phyloP scores from a whole-genome alignment of 306 rosid genomes.

The Malus orientalis region DNA sequence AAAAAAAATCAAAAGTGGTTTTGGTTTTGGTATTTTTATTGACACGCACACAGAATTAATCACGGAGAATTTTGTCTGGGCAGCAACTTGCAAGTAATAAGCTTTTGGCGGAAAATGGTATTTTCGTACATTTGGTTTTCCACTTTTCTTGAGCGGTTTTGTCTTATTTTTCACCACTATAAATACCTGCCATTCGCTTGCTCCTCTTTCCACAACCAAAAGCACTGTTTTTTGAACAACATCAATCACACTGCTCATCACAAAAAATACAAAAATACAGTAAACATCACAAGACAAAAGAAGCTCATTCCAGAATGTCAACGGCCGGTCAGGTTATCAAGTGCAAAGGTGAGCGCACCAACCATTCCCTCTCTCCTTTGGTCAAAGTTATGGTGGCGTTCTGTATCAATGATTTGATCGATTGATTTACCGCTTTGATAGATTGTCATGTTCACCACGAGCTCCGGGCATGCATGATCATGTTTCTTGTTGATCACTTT shows the following conservation, averaged over 20 bases:
- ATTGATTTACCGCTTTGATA: not conserved
- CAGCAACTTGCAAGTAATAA: too few relatives aligned
- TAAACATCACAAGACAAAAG: not conserved
- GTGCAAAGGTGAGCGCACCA: not conserved
- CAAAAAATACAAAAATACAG: not conserved
- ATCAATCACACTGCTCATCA: not conserved
- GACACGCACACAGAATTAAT: not conserved
- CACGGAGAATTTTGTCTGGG: too few relatives aligned
- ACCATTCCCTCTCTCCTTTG: not conserved
- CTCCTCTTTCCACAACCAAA: not conserved
- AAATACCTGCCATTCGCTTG: not conserved
- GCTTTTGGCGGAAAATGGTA: not conserved
- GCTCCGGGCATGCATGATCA: not conserved
- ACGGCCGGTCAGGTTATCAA: not conserved
- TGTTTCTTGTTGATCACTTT: not conserved
- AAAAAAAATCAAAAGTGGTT: too few relatives aligned
- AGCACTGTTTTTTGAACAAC: not conserved
- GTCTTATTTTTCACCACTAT: not conserved
- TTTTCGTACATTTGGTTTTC: not conserved
- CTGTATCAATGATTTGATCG: not conserved
- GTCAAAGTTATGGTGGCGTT: too few relatives aligned
- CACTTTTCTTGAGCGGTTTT: not conserved
- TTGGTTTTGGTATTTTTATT: too few relatives aligned
- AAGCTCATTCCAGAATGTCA: not conserved
- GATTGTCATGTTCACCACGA: not conserved